These are phyloP conservation scores for Talaromyces sp. DNA, from an alignment of 2,329 filamentous ascomycete genomes.

Conservation along the genomic window DNA sequence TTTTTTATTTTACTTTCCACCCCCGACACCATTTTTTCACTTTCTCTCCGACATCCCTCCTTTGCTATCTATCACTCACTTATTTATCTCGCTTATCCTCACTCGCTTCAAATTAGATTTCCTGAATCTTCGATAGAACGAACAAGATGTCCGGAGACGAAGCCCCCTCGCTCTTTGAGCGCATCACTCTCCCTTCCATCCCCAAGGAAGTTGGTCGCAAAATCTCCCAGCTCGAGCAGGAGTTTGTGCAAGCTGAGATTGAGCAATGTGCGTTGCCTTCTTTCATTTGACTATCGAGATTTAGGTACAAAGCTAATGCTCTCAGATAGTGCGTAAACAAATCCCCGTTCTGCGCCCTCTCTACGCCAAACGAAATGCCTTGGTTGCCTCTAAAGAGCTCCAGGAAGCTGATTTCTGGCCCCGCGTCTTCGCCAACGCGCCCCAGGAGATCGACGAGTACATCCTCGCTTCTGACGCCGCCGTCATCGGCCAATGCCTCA, in stretches of 20 bases:
- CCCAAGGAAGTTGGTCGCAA: constrained; percentile 53
- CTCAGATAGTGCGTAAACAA: constrained; percentile 66
- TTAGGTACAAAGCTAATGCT: constrained; percentile 4
- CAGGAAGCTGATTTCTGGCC: constrained; percentile 76
- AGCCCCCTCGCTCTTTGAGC: constrained; percentile 34
- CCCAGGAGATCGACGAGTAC: constrained; percentile 80
- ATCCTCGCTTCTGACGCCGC: constrained; percentile 72
- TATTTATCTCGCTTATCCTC: neutral
- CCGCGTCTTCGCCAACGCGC: constrained; percentile 84
- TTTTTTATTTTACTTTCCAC: neutral
- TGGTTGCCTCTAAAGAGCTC: constrained; percentile 63
- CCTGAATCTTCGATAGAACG: neutral
- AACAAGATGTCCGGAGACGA: constrained; percentile 19
- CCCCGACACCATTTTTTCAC: neutral
- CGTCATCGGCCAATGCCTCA: constrained; percentile 66
- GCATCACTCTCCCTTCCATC: constrained; percentile 31
- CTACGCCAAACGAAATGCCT: constrained; percentile 70
- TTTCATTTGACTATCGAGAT: neutral
- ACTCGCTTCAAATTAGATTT: too few species aligned
- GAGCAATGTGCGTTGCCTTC: constrained; percentile 66
- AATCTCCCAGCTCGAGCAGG: constrained; percentile 73
- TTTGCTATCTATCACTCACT: neutral
- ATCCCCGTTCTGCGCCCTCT: constrained; percentile 65
- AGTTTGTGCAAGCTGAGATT: constrained; percentile 78
- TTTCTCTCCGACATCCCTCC: neutral